Evolutionary conservation across 2,329 filamentous ascomycete genomes (phyloP), one percentile per base, ranked within the genome.

Genomic region (Mycosphaerelloides madeirae): DNA sequence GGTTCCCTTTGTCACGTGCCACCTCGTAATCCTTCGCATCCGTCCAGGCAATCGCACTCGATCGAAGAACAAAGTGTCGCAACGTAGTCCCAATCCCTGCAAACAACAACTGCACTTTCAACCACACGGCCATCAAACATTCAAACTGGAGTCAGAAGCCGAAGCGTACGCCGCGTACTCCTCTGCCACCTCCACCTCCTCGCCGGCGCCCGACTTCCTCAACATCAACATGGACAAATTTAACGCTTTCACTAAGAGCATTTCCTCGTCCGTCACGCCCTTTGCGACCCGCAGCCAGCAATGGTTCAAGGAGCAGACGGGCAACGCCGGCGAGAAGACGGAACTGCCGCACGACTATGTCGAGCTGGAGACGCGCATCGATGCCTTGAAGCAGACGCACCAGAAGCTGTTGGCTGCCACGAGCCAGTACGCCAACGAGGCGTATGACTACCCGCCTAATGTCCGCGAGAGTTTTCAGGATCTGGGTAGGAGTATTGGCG

Each of bases 391-490:
- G 77, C 83, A 86, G 65, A 93, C 95, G 48, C 93, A 98, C 71
- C 88, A 95, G 74, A 95, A 95, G 76, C 87, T 98, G 77, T 82
- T 98, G 53, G 82, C 88, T 58, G 93, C 97, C 65, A 98, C 93
- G 60, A 90, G 87, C 54, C 89, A 96, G 76, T 98, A 95, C 74
- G 81, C 86, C 39, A 88, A 93, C 72, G 93, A 84, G 68, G 77
- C 80, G 52, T 84, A 84, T 65, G 93, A 98, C 72, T 98, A 98
- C 72, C 93, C 91, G 39, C 87, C 90, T 62, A 97, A 98, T 73
- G 87, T 97, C 70, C 90, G 90, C 70, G 93, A 98, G 76, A 95
- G 89, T 53, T 95, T 98, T 75, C 86, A 87, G 68, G 93, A 97
- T 65, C 83, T 98, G 50, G 88, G 91, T 61, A 89, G 89, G 66